A percentile compares a stretch with the other conserved stretches of the same genome.
phyloP scores from a whole-genome alignment of 2,329 filamentous ascomycete genomes.

The Thelonectria olida region DNA sequence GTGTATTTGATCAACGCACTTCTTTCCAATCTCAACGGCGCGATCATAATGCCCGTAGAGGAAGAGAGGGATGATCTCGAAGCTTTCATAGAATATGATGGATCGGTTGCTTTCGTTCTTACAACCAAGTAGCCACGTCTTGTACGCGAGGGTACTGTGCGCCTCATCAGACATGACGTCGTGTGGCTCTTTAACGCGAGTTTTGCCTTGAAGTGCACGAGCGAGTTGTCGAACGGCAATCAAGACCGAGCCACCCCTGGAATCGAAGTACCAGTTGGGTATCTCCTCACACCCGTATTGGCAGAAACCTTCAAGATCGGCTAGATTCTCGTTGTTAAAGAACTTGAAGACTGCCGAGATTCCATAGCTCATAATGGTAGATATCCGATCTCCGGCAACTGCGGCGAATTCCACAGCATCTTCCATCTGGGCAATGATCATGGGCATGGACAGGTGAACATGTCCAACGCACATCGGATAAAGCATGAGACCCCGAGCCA shows the following conservation, averaged over 20 bases:
- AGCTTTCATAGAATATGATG: conserved; percentile 73
- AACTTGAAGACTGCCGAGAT: conserved; percentile 73
- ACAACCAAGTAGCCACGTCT: conserved; percentile 63
- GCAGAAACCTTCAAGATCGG: conserved; percentile 76
- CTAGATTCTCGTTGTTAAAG: conserved; percentile 74
- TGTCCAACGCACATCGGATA: conserved; percentile 77
- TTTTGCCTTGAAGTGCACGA: conserved; percentile 80
- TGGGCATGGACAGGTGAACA: conserved; percentile 68
- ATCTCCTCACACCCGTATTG: conserved; percentile 79
- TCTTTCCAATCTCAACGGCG: conserved; percentile 65
- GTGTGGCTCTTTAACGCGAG: conserved; percentile 57
- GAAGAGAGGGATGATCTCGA: conserved; percentile 70
- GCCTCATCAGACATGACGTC: conserved; percentile 74
- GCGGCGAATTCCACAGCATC: conserved; percentile 73
- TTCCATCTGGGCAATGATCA: conserved; percentile 69
- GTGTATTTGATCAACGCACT: conserved; percentile 56
- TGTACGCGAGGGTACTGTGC: conserved; percentile 68
- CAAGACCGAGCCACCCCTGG: conserved; percentile 75
- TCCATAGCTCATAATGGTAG: conserved; percentile 77
- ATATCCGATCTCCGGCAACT: conserved; percentile 74
- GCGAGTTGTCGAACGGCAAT: conserved; percentile 72
- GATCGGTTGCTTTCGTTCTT: conserved; percentile 70
- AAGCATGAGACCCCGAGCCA: conserved; percentile 74
- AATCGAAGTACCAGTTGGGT: conserved; percentile 75
- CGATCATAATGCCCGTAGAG: conserved; percentile 70